Percentiles rank a stretch among this genome's conserved stretches.
Conservation (phyloP, 2,329 filamentous ascomycete species). For the Colletotrichum sp. region DNA sequence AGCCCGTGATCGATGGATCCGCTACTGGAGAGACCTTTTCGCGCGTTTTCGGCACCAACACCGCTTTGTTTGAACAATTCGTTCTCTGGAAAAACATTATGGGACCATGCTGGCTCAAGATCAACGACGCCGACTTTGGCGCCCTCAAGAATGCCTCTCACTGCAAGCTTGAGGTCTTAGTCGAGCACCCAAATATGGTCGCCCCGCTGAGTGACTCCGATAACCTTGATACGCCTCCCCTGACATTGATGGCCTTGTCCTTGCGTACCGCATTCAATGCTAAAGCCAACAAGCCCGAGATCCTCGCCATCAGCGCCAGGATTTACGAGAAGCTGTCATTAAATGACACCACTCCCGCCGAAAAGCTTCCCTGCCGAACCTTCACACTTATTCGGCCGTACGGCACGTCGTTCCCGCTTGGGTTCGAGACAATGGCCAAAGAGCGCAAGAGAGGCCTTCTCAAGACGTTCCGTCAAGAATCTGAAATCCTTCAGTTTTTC, state of each 20-base stretch:
- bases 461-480: conserved; percentile 82
- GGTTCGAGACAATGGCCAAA: conserved; percentile 80
- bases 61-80: conserved; percentile 95
- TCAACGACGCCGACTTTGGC: conserved; percentile 83
- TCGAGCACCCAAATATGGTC: conserved; percentile 79
- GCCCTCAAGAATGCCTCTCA: conserved; percentile 91
- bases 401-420: conserved; percentile 74
- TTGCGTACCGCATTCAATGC: conserved; percentile 87
- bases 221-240: conserved; percentile 79
- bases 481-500: conserved; percentile 85
- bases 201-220: conserved; percentile 77
- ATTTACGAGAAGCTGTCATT: conserved; percentile 91
- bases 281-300: conserved; percentile 95
- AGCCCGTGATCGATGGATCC: conserved; percentile 74
- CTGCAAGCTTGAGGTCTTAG: conserved; percentile 92
- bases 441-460: conserved; percentile 77
- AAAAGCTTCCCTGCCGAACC: conserved; percentile 86
- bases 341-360: conserved; percentile 84
- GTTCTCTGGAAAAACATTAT: conserved; percentile 99
- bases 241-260: conserved; percentile 95
- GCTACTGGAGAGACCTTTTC: conserved; percentile 87
- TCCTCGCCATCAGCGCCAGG: conserved; percentile 87
- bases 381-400: conserved; percentile 91
- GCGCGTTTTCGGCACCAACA: conserved; percentile 91
- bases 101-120: conserved; percentile 97